phyloP scores from a whole-genome alignment of 2,329 filamentous ascomycete genomes.

The Plectosphaerella cucumerina region DNA sequence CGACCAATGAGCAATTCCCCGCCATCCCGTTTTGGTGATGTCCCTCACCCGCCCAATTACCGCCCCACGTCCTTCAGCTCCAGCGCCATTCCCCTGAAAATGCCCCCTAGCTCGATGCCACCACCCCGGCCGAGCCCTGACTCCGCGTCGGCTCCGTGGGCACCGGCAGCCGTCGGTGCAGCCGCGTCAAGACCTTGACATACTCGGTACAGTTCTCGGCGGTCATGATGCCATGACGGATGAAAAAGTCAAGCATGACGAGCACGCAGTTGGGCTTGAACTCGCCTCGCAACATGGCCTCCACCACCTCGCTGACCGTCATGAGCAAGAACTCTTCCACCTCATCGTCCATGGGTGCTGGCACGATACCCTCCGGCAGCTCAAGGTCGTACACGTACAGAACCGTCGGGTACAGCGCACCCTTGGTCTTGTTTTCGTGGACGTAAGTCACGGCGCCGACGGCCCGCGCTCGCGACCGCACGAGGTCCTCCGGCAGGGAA shows the following conservation, averaged over 20 bases:
- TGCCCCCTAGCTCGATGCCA: too few relatives aligned
- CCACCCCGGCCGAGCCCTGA: too few relatives aligned
- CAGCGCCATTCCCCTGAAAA: too few relatives aligned
- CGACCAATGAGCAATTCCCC: too few relatives aligned
- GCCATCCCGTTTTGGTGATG: too few relatives aligned
- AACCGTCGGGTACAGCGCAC: conserved; percentile 24
- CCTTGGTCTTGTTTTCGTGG: conserved; percentile 7
- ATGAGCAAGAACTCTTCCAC: conserved; percentile 72
- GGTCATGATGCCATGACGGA: conserved; percentile 71
- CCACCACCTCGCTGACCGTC: conserved; percentile 54
- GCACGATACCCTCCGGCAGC: conserved; percentile 52
- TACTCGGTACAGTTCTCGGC: conserved; percentile 69
- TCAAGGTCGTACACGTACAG: conserved; percentile 74
- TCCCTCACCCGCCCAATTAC: too few relatives aligned
- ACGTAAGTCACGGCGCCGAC: conserved; percentile 28
- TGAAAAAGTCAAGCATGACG: conserved; percentile 76
- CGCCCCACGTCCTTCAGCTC: too few relatives aligned
- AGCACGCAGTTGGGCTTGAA: conserved; percentile 84
- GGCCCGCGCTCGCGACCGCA: conserved; percentile 17
- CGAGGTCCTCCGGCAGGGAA: conserved; percentile 23
- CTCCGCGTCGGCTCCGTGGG: conserved; percentile 16
- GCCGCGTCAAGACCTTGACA: conserved; percentile 55
- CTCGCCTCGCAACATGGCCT: conserved; percentile 59
- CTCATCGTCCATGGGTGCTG: conserved; percentile 70
- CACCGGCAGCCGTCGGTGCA: conserved; percentile 40